Percentiles rank a stretch among this genome's conserved stretches.
Evolutionary conservation across 441 rosid genomes (phyloP).

Genomic region (Aquilaria agallochum): DNA sequence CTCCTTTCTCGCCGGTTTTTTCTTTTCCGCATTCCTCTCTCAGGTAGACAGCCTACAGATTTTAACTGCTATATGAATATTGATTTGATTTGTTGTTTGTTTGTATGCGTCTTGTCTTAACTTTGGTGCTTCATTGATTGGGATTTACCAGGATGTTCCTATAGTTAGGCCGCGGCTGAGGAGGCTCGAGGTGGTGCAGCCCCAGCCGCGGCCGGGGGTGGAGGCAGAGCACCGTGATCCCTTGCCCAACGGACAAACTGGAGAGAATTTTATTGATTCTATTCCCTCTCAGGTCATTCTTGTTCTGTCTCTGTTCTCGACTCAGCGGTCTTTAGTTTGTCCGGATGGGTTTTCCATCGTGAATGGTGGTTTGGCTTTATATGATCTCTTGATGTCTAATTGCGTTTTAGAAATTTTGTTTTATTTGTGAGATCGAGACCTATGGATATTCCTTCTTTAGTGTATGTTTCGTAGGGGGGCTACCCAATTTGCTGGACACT

Average conservation of each 20-base stretch:
- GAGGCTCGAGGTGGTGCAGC: conserved; percentile 40
- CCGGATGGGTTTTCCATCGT: background rate
- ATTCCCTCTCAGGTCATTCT: conserved; percentile 73
- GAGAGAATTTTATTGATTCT: conserved; percentile 51
- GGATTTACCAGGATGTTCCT: conserved; percentile 48
- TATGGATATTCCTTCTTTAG: background rate
- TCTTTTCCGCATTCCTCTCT: conserved; percentile 44
- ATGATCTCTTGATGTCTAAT: conserved; percentile 4
- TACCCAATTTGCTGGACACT: background rate
- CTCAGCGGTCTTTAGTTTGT: background rate
- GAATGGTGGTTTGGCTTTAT: background rate
- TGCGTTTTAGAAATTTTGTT: conserved; percentile 2
- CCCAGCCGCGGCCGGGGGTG: background rate
- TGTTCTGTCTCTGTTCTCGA: background rate
- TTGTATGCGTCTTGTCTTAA: background rate
- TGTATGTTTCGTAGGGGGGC: too few relatives aligned
- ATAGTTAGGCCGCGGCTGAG: conserved; percentile 44
- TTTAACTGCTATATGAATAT: background rate
- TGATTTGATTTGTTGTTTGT: background rate
- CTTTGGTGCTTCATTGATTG: conserved; percentile 13
- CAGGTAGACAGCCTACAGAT: conserved; percentile 28
- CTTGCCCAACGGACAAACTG: conserved; percentile 66
- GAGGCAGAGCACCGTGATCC: conserved; percentile 25
- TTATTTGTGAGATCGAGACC: background rate
- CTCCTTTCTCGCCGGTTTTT: conserved; percentile 68